Percentiles rank a stretch among this genome's conserved stretches.
phyloP scores from a whole-genome alignment of 441 rosid genomes.

The Capsella rubella region DNA sequence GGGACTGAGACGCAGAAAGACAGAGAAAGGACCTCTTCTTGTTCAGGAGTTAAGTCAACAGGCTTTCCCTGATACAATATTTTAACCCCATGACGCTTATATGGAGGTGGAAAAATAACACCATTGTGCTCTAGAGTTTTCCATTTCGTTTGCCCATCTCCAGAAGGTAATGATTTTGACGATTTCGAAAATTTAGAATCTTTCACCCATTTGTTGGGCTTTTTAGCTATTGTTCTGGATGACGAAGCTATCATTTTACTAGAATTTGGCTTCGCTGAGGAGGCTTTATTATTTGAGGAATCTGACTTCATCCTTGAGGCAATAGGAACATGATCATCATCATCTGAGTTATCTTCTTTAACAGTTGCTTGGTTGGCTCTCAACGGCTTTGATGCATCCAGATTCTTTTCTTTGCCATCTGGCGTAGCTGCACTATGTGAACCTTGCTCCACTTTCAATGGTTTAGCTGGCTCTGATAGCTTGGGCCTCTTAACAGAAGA shows the following conservation, averaged over 20 bases:
- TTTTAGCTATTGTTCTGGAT: constrained; percentile 58
- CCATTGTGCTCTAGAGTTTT: constrained; percentile 94
- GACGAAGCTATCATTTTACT: constrained; percentile 59
- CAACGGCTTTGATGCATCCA: constrained; percentile 49
- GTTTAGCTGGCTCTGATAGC: constrained; percentile 54
- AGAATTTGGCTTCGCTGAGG: constrained; percentile 56
- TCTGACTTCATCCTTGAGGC: constrained; percentile 71
- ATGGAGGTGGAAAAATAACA: constrained; percentile 96
- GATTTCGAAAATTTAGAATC: constrained; percentile 78
- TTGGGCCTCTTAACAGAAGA: constrained; percentile 72
- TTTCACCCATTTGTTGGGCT: constrained; percentile 67
- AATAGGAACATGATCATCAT: constrained; percentile 80
- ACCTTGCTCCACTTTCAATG: constrained; percentile 55
- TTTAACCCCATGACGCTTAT: constrained; percentile 85
- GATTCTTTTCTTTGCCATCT: constrained; percentile 54
- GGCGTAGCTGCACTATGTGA: constrained; percentile 56
- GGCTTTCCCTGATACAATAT: constrained; percentile 79
- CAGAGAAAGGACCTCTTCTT: constrained; percentile 79
- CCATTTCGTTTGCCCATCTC: constrained; percentile 99
- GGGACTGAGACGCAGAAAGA: constrained; percentile 28
- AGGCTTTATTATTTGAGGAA: constrained; percentile 52
- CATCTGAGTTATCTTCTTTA: constrained; percentile 64
- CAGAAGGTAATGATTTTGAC: constrained; percentile 75
- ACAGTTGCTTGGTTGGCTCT: constrained; percentile 56
- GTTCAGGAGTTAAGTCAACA: constrained; percentile 82